phyloP scores from a whole-genome alignment of 2,329 filamentous ascomycete genomes.

The Alternaria sp. region DNA sequence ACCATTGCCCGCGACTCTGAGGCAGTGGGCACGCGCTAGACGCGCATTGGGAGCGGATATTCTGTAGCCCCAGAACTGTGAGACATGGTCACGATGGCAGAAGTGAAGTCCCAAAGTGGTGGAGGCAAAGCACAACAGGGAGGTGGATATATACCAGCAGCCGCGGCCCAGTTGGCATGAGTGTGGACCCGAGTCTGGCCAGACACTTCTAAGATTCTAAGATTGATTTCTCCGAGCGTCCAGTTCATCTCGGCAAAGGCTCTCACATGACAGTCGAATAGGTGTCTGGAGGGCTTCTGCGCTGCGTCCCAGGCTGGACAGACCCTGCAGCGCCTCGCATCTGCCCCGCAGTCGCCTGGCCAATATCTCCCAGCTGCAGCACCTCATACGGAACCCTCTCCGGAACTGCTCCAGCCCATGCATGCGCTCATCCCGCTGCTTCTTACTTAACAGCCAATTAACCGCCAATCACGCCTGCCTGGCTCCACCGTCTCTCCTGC shows the following conservation, averaged over 20 bases:
- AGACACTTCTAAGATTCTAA: slow-evolving; percentile 1
- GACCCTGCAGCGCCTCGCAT: slow-evolving; percentile 29
- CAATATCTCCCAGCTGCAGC: neutral
- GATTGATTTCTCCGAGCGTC: slow-evolving; percentile 7
- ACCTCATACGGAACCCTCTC: slow-evolving; percentile 19
- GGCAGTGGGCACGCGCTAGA: slow-evolving; percentile 17
- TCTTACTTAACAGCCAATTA: slow-evolving; percentile 21
- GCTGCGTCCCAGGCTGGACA: slow-evolving; percentile 12
- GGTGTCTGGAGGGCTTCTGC: slow-evolving; percentile 7
- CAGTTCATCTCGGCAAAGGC: slow-evolving; percentile 6
- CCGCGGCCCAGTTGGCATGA: neutral
- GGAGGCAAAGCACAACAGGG: slow-evolving; percentile 1
- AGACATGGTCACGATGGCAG: slow-evolving; percentile 16
- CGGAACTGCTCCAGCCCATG: slow-evolving; percentile 14
- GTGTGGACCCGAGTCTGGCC: neutral
- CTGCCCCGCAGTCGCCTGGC: slow-evolving; percentile 24
- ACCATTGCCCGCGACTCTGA: slow-evolving; percentile 12
- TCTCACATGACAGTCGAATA: slow-evolving; percentile 12
- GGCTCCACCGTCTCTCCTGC: neutral
- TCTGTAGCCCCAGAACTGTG: neutral
- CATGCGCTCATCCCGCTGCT: slow-evolving; percentile 24
- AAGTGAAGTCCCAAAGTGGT: neutral
- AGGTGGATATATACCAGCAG: neutral
- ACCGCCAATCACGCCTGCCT: slow-evolving; percentile 29
- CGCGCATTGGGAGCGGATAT: neutral